Conservation (phyloP, 306 rosid species). For the Quercus dentata region DNA sequence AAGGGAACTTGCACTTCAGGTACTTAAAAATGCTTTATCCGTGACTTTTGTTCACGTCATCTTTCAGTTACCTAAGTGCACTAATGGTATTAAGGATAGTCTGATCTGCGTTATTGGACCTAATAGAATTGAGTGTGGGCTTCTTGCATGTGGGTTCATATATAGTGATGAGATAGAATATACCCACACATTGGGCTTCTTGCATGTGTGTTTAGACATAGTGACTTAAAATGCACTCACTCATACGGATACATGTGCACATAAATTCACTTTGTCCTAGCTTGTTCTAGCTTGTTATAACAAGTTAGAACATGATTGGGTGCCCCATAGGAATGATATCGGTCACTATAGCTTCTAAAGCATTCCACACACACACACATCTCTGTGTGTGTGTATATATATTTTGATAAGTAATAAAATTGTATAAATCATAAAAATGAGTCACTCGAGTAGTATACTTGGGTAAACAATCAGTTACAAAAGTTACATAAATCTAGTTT, state of each 20-base stretch:
- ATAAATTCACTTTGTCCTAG: background rate
- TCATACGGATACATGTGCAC: background rate
- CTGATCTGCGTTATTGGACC: background rate
- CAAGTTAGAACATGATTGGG: background rate
- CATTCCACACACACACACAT: background rate
- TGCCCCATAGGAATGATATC: background rate
- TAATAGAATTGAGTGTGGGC: background rate
- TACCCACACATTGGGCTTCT: background rate
- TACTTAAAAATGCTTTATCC: slow-evolving; percentile 23
- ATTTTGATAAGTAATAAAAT: too few species aligned
- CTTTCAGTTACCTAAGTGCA: slow-evolving; percentile 17
- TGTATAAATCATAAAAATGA: too few species aligned
- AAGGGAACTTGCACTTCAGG: slow-evolving; percentile 96
- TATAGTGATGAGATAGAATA: background rate
- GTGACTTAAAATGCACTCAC: background rate
- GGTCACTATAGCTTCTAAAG: background rate
- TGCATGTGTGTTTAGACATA: background rate
- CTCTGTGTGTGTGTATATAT: too few species aligned
- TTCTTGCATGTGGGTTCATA: background rate
- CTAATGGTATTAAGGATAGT: background rate
- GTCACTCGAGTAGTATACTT: too few species aligned
- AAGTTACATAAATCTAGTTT: too few species aligned
- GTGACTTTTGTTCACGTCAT: slow-evolving; percentile 14
- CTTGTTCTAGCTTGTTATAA: background rate
- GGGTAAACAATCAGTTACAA: too few species aligned